phyloP scores from a whole-genome alignment of 106 monocot genomes.

The Gastrodia elata region DNA sequence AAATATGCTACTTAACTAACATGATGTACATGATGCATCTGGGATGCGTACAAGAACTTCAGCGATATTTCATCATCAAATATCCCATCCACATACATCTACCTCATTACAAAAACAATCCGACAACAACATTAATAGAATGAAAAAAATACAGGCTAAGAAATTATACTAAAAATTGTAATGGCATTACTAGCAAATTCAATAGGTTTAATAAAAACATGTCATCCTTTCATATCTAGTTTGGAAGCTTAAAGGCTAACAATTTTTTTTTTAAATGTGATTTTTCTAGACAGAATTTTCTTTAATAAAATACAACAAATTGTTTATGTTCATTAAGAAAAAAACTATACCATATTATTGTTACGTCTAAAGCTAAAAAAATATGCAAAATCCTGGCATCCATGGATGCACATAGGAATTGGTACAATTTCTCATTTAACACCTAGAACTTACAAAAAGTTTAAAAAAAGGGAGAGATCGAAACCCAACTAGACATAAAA shows the following conservation, averaged over 20 bases:
- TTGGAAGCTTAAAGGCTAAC: not conserved
- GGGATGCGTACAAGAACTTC: not conserved
- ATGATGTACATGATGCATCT: not conserved
- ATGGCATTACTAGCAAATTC: not conserved
- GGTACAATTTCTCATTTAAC: not conserved
- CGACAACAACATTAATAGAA: not conserved
- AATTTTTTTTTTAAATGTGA: not conserved
- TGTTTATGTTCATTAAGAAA: not conserved
- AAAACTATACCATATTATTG: no score
- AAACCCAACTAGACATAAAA: not conserved
- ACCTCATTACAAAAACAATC: not conserved
- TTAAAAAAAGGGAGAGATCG: not conserved
- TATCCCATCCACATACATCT: not conserved
- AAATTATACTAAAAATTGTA: not conserved
- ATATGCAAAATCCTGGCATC: not conserved
- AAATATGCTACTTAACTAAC: no score
- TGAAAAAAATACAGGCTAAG: not conserved
- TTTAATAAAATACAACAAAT: no score
- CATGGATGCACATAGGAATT: not conserved
- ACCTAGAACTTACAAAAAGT: not conserved
- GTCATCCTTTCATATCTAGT: not conserved
- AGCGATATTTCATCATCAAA: not conserved
- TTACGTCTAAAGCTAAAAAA: no score
- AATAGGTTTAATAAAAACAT: not conserved
- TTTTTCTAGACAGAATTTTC: not conserved